These are phyloP conservation scores for Samsoniella hepiali DNA, from an alignment of 2,329 filamentous ascomycete genomes.

Conservation along the genomic window DNA sequence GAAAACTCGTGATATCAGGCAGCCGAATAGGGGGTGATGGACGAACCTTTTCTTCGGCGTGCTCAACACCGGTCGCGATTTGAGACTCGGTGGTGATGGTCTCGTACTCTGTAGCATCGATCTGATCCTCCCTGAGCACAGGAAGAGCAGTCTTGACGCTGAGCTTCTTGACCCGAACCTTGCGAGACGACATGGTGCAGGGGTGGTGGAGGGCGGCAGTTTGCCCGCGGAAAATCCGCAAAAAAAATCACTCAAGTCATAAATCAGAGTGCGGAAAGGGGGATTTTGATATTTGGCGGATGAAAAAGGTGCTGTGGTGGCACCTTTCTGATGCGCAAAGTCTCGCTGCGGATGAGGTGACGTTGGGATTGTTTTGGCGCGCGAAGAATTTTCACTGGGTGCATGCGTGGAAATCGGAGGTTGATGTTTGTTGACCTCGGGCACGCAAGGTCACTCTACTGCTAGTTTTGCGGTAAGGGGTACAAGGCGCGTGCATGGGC, in stretches of 20 bases:
- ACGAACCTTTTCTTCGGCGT: conserved; percentile 95
- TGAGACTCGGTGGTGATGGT: conserved; percentile 75
- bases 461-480: conserved; percentile 21
- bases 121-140: conserved; percentile 84
- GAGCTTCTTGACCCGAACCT: conserved; percentile 85
- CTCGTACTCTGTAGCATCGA: conserved; percentile 84
- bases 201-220: conserved; percentile 35
- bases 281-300: conserved; percentile 48
- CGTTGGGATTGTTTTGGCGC: conserved; percentile 55
- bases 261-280: conserved; percentile 54
- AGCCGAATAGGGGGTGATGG: conserved; percentile 28
- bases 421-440: conserved; percentile 17
- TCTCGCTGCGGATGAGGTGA: conserved; percentile 50
- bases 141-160: conserved; percentile 84
- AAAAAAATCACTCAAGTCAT: conserved; percentile 64
- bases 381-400: conserved; percentile 51
- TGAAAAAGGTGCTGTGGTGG: conserved; percentile 50
- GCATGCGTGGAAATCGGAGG: conserved; percentile 22
- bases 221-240: conserved; percentile 48
- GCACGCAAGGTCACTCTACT: conserved; percentile 24
- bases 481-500: conserved; percentile 31
- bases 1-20: conserved; percentile 46
- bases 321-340: conserved; percentile 53
- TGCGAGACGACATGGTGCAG: conserved; percentile 60
- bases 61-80: conserved; percentile 96